Evolutionary conservation across 179 eudicot species (phyloP).

Genomic region (Beta corolliflora): DNA sequence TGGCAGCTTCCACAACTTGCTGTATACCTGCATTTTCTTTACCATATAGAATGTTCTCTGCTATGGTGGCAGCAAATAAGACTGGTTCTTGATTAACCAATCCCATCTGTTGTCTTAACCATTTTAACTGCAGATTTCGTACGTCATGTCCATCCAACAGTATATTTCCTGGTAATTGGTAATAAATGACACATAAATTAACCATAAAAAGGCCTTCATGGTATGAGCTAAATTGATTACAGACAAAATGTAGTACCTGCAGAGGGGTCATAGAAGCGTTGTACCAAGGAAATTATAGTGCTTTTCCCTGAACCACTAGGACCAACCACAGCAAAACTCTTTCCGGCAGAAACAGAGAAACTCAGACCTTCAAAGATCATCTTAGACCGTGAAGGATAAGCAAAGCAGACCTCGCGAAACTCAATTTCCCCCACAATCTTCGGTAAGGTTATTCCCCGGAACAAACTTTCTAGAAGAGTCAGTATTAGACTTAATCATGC

Average conservation of each 20-base stretch:
- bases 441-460: slow-evolving; percentile 38
- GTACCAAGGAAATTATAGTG: slow-evolving; percentile 62
- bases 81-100: slow-evolving; percentile 79
- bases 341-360: slow-evolving; percentile 57
- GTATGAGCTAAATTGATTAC: neutral
- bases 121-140: slow-evolving; percentile 48
- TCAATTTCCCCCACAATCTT: slow-evolving; percentile 49
- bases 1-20: slow-evolving; percentile 53
- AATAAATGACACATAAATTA: neutral
- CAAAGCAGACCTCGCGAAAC: slow-evolving; percentile 50
- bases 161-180: slow-evolving; percentile 42
- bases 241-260: slow-evolving; percentile 40
- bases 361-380: slow-evolving; percentile 52
- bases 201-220: neutral
- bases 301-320: slow-evolving; percentile 83
- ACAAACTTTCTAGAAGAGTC: slow-evolving; percentile 25
- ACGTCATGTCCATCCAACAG: slow-evolving; percentile 60
- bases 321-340: slow-evolving; percentile 67
- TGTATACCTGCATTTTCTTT: slow-evolving; percentile 56
- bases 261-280: slow-evolving; percentile 61
- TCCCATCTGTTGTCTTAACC: slow-evolving; percentile 75
- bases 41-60: slow-evolving; percentile 62
- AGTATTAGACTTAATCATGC: slow-evolving; percentile 45
- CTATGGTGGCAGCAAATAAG: slow-evolving; percentile 62
- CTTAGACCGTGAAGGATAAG: slow-evolving; percentile 64